These are phyloP conservation scores for Mycena sp. DNA, from an alignment of 1,284 basidiomycete species.

Conservation along the genomic window DNA sequence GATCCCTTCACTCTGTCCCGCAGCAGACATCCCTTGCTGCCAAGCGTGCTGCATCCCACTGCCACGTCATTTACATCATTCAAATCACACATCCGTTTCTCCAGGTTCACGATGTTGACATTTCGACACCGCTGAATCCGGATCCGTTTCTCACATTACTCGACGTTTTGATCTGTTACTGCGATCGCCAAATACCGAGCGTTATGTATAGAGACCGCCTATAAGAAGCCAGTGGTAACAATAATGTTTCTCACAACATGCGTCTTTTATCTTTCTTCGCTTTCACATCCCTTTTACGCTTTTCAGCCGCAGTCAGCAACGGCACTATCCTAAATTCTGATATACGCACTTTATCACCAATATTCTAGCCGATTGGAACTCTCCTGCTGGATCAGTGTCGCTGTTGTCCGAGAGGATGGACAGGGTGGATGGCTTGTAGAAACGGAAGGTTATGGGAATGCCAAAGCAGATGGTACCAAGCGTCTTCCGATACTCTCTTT, in stretches of 20 bases:
- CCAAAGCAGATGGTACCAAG: conserved; percentile 28
- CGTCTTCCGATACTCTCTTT: conserved; percentile 29
- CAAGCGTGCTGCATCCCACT: too few species aligned
- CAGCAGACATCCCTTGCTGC: too few species aligned
- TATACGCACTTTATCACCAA: conserved; percentile 11
- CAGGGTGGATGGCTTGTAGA: conserved; percentile 33
- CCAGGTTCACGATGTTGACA: conserved; percentile 6
- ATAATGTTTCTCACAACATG: not conserved
- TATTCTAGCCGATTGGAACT: conserved; percentile 32
- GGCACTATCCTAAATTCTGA: conserved; percentile 16
- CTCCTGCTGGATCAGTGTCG: conserved; percentile 35
- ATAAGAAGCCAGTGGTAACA: not conserved
- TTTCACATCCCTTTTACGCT: conserved; percentile 2
- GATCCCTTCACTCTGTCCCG: too few species aligned
- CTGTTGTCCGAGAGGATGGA: conserved; percentile 31
- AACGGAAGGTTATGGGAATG: conserved; percentile 34
- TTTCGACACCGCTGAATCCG: conserved; percentile 1
- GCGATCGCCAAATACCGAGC: not conserved
- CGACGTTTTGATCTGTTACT: not conserved
- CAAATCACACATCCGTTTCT: conserved; percentile 5
- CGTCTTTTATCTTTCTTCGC: conserved; percentile 12
- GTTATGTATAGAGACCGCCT: not conserved
- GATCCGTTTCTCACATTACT: not conserved
- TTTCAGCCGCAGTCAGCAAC: conserved; percentile 10
- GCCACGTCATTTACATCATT: too few species aligned